Conservation (phyloP, 768 basidiomycete genomes). For the Boletus insuetus region DNA sequence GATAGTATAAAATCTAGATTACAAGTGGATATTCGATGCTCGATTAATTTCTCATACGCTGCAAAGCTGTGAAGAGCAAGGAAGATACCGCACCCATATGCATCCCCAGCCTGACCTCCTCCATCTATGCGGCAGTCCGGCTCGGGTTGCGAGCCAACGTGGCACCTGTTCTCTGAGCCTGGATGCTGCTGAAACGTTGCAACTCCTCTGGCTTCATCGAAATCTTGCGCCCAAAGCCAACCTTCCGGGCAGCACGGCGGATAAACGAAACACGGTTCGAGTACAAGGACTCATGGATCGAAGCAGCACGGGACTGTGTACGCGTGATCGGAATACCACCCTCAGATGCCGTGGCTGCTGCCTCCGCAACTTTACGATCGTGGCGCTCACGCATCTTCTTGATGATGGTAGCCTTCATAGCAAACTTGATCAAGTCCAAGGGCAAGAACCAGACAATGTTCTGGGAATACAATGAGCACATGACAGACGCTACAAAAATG, state of each 20-base stretch:
- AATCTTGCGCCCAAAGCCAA: conserved; percentile 82
- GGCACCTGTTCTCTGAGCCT: conserved; percentile 74
- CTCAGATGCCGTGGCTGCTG: conserved; percentile 32
- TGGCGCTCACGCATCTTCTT: conserved; percentile 73
- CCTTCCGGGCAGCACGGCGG: conserved; percentile 80
- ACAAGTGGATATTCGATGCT: conserved; percentile 33
- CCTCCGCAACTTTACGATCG: conserved; percentile 39
- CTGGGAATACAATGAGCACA: conserved; percentile 38
- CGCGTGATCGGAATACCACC: conserved; percentile 70
- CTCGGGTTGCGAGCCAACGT: conserved; percentile 77
- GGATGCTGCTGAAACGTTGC: conserved; percentile 82
- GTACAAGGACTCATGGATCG: conserved; percentile 89
- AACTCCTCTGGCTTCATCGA: conserved; percentile 83
- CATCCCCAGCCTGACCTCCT: conserved; percentile 2
- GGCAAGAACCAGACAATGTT: conserved; percentile 96
- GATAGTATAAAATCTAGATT: conserved; percentile 32
- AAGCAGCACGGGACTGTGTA: conserved; percentile 86
- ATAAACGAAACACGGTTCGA: conserved; percentile 95
- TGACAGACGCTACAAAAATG: conserved; percentile 10
- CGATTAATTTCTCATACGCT: conserved; percentile 17
- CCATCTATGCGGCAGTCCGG: conserved; percentile 48
- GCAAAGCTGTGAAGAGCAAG: conserved; percentile 19
- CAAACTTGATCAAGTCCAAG: conserved; percentile 94
- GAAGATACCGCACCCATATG: conserved; percentile 22
- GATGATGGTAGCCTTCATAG: conserved; percentile 92